Evolutionary conservation across 768 basidiomycete genomes (phyloP), one percentile per base, ranked within the genome.

Genomic region (Panaeolus cyanescens): DNA sequence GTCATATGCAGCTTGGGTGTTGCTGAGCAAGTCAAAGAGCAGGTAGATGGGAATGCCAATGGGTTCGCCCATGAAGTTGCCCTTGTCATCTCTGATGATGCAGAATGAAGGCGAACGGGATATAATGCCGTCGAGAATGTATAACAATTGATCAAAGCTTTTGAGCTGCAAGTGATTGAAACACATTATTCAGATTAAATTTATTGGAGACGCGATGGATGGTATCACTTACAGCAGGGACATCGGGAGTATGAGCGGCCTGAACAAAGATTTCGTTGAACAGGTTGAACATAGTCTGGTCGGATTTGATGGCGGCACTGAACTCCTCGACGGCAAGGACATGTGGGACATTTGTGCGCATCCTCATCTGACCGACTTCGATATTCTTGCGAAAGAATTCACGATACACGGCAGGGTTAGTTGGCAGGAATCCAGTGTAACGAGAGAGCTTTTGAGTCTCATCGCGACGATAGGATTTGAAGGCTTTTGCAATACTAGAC

Each of bases 1-100:
- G 15, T 64, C 61, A 31, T 67, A 64, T 3, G 69, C 74, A 1
- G 70, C 76, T 6, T 67, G 40, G 1, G 76, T 77, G 25, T 71
- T 76, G 76, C 78, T 81, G 64, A 71, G 70, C 39, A 36, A 32
- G 32, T 61, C 22, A 3, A 61, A 22, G 19, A 42, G 31, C 0
- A 40, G 28, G 13, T 32, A 56, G 20, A 61, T 55, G 1, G 60
- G 60, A 5, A 36, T 25, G 28, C 39, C 32, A 32, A 58, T 32
- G 2, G 39, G 39, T 20, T 40, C 39, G 3, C 39, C 39, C 2
- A 20, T 20, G 3, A 19, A 17, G 4, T 40, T 20, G n/a, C 39
- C 39, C 3, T 40, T 40, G 2, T 4, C 4, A 40, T 20, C 39
- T 20, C 22, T 40, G 5, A 17, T 17, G 17, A 40, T 19, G 39